Percentiles rank a stretch among this genome's conserved stretches.
These are phyloP conservation scores for Penicillium sp. DNA, from an alignment of 2,329 filamentous ascomycete genomes.

Conservation along the genomic window DNA sequence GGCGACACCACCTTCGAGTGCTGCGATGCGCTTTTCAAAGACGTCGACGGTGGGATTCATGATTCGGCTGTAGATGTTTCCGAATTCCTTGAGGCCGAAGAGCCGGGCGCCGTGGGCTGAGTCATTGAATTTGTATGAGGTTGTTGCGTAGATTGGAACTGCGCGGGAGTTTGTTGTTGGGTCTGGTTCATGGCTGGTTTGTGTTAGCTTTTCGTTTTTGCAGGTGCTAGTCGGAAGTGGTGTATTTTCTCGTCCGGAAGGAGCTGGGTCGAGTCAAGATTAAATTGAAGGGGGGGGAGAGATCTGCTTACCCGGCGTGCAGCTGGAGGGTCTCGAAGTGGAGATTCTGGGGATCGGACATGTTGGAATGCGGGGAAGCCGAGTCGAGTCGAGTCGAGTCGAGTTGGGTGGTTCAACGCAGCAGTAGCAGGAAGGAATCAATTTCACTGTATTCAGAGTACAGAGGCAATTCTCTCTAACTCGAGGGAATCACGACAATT, in stretches of 20 bases:
- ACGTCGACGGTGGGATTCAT: slow-evolving; percentile 97
- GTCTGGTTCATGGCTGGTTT: slow-evolving; percentile 76
- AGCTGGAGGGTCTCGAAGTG: slow-evolving; percentile 86
- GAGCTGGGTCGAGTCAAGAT: neutral
- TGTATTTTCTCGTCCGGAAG: neutral
- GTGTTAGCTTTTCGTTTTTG: no score
- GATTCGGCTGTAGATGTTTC: slow-evolving; percentile 97
- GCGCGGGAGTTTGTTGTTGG: slow-evolving; percentile 82
- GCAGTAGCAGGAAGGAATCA: no score
- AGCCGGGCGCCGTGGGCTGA: slow-evolving; percentile 92
- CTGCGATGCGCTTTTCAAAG: slow-evolving; percentile 95
- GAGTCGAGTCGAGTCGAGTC: no score
- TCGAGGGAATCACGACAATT: no score
- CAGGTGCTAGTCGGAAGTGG: neutral
- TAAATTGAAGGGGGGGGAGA: slow-evolving; percentile 2
- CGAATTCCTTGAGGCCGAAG: slow-evolving; percentile 94
- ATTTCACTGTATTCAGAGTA: no score
- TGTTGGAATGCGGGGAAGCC: slow-evolving; percentile 16
- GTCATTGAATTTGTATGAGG: slow-evolving; percentile 94
- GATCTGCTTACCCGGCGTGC: slow-evolving; percentile 71
- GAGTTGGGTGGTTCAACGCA: no score
- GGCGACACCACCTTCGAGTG: slow-evolving; percentile 87
- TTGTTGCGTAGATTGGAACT: slow-evolving; percentile 94
- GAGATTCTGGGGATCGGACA: slow-evolving; percentile 42
- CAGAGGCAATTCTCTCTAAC: no score